Base-by-base conservation (phyloP, 805 yeast species). In the Candida hispaniensis region DNA sequence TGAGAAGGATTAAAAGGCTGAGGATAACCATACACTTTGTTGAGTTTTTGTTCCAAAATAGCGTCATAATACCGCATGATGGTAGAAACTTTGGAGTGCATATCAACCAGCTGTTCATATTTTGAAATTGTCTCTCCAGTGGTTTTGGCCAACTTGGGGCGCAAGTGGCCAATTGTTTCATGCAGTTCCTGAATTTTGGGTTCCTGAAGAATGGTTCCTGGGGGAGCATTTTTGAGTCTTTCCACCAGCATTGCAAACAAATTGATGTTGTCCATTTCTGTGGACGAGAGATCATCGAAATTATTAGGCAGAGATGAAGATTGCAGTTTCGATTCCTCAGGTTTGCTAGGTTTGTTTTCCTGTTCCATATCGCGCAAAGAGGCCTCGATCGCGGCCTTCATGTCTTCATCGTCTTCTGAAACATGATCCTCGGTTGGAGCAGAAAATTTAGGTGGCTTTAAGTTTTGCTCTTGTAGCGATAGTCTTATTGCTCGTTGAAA, bases 301-400 rank as follows among this genome's bases (percentile, higher is more conserved):
- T 41, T 33, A 17, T 19, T 19, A 19, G 22, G 8, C 8, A 19
- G 22, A 8, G 22, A n/a, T 9, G 22, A n/a, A 33, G 7, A 30
- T 25, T 1, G 38, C 38, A 7, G 26, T 26, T 11, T 15, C 22
- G 18, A 30, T 18, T 20, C 28, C 26, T 11, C 20, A 10, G 25
- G 40, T 18, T 1, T 36, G n/a, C 26, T 16, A 11, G 11, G 14
- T 11, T 34, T 28, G 8, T 26, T 19, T 10, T 47, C 58, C 18
- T 50, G 52, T 44, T 78, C 71, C 51, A 79, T 65, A 40, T 86
- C 96, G 35, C 66, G 67, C 42, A 91, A 63, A 55, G 94, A 82
- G 1, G 94, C 94, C 10, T 79, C 94, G 40, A 91, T 88, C 0
- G 97, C 98, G 1, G 91, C 93, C 52, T 75, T 80, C 74, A 88